These are phyloP conservation scores for Fusarium camptoceras DNA, from an alignment of 2,329 filamentous ascomycete species.

Conservation along the genomic window DNA sequence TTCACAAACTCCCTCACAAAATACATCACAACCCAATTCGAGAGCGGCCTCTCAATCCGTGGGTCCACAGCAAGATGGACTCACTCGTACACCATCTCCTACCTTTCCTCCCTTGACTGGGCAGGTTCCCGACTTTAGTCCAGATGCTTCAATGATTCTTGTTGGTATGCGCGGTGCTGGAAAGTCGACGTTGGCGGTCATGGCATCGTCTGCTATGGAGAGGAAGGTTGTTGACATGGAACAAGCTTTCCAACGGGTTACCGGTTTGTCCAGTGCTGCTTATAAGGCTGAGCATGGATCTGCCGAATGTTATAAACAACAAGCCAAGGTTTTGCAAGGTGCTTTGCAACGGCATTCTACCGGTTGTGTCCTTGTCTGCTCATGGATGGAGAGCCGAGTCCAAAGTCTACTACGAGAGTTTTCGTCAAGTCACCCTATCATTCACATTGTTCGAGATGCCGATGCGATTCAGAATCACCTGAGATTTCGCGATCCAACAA, in stretches of 20 bases:
- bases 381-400: conserved; percentile 74
- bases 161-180: conserved; percentile 79
- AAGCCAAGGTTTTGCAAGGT: conserved; percentile 70
- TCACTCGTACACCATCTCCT: conserved; percentile 45
- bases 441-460: conserved; percentile 75
- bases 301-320: conserved; percentile 71
- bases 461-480: conserved; percentile 74
- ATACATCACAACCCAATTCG: conserved; percentile 18
- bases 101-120: conserved; percentile 43
- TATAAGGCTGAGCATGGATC: conserved; percentile 74
- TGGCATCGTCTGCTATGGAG: conserved; percentile 77
- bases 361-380: conserved; percentile 77
- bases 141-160: conserved; percentile 77
- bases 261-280: conserved; percentile 69
- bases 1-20: conserved; percentile 20
- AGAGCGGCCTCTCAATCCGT: conserved; percentile 23
- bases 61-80: conserved; percentile 37
- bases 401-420: conserved; percentile 72
- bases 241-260: conserved; percentile 72
- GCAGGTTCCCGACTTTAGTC: conserved; percentile 59
- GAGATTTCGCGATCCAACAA: conserved; percentile 64
- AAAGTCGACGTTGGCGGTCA: conserved; percentile 80
- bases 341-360: conserved; percentile 69
- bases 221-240: conserved; percentile 77
- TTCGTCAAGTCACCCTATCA: conserved; percentile 73